Percentiles rank a stretch among this genome's conserved stretches.
Conservation (phyloP, 2,329 filamentous ascomycete genomes). For the Ceratocystis colombiana region DNA sequence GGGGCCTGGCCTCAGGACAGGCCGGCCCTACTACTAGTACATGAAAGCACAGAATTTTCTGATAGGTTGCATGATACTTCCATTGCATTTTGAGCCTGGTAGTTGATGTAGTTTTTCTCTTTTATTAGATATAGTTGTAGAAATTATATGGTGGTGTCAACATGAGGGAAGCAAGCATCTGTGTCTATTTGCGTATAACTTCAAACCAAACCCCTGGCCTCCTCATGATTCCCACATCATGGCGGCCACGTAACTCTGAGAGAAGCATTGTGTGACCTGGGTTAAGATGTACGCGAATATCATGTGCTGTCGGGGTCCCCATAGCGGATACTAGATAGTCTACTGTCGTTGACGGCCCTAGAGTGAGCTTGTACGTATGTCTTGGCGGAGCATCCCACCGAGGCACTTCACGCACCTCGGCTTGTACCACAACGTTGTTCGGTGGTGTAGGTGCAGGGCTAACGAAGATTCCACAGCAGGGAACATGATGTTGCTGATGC, state of each 20-base stretch:
- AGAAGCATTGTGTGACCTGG: conserved; percentile 8
- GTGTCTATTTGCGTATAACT: neutral
- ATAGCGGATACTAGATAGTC: conserved; percentile 15
- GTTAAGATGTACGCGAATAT: conserved; percentile 14
- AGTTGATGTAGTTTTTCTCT: too few species aligned
- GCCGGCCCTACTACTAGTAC: neutral
- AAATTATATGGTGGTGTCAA: too few species aligned
- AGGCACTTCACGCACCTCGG: conserved; percentile 15
- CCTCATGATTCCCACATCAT: conserved; percentile 14
- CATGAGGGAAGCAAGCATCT: neutral
- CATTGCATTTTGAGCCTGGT: neutral
- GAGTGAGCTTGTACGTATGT: conserved; percentile 5
- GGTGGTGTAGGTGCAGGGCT: neutral
- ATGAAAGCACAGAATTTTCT: neutral
- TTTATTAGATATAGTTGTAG: too few species aligned
- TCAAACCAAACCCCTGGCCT: conserved; percentile 16
- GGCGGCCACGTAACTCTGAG: conserved; percentile 4
- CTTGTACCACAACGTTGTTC: neutral
- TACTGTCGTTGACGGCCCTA: conserved; percentile 8
- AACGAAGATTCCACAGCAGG: neutral
- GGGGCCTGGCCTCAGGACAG: neutral
- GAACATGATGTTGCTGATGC: neutral
- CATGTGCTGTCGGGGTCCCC: conserved; percentile 1
- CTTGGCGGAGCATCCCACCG: conserved; percentile 5
- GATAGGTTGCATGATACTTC: neutral